Evolutionary conservation across 164 flowering plant species (phyloP).

Genomic region (Taxillus chinensis): DNA sequence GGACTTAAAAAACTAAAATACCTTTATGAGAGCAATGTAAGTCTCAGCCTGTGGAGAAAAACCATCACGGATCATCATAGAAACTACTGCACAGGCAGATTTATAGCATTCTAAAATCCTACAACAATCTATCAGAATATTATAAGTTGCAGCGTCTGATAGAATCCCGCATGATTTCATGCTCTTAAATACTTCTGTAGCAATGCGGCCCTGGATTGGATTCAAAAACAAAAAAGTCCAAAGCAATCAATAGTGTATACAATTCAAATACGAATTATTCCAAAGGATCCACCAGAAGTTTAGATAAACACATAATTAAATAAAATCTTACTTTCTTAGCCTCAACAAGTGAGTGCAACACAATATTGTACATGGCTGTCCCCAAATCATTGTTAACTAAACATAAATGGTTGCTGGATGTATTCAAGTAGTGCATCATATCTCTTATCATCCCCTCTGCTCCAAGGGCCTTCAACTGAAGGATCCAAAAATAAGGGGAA

Average conservation of each 20-base stretch:
- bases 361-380: conserved; percentile 44
- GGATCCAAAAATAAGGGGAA: neutral
- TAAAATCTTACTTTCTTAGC: conserved; percentile 50
- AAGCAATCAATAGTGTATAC: conserved; percentile 1
- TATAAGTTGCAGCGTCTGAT: conserved; percentile 54
- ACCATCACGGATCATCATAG: conserved; percentile 83
- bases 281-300: neutral
- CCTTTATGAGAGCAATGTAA: conserved; percentile 69
- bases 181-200: conserved; percentile 42
- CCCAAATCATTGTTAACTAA: conserved; percentile 12
- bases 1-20: conserved; percentile 8
- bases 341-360: conserved; percentile 64
- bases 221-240: neutral
- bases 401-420: conserved; percentile 35
- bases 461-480: conserved; percentile 76
- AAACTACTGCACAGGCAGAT: conserved; percentile 60
- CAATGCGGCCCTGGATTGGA: conserved; percentile 52
- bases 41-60: conserved; percentile 32
- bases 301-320: no score
- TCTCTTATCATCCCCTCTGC: conserved; percentile 65
- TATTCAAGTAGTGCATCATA: conserved; percentile 35
- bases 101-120: conserved; percentile 35
- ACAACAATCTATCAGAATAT: conserved; percentile 78
- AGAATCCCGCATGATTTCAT: conserved; percentile 44
- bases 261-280: neutral